phyloP scores from a whole-genome alignment of 2,329 filamentous ascomycete genomes.

The Stromatinia cepivora region DNA sequence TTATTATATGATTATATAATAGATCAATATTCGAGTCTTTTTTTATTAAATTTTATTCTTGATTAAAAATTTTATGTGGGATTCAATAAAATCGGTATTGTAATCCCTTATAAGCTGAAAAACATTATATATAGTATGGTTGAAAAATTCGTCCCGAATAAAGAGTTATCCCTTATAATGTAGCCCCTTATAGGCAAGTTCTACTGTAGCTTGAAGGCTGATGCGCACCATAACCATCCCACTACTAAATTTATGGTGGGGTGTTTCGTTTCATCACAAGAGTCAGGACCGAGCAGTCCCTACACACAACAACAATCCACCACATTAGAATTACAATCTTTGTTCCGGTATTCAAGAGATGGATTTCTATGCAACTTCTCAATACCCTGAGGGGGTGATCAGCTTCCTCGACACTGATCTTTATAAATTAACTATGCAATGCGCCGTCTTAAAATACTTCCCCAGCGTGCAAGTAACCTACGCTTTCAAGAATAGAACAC shows the following conservation, averaged over 20 bases:
- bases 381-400: conserved; percentile 73
- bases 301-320: conserved; percentile 46
- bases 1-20: no score
- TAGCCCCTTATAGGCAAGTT: no score
- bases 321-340: not conserved
- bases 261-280: not conserved
- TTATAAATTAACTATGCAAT: conserved; percentile 98
- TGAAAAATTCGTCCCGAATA: no score
- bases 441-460: conserved; percentile 90
- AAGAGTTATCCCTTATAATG: no score
- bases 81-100: no score
- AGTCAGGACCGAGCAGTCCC: not conserved
- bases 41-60: no score
- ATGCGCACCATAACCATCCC: no score
- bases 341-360: conserved; percentile 49
- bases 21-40: no score
- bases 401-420: conserved; percentile 81
- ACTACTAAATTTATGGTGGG: conserved; percentile 2
- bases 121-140: no score
- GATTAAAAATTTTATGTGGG: no score
- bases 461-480: conserved; percentile 81
- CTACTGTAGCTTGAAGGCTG: no score
- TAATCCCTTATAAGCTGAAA: no score
- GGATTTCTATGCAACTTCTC: conserved; percentile 66
- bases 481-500: conserved; percentile 91